These are phyloP conservation scores for Geranomyces michiganensis DNA, from an alignment of 192 early-diverging fungal genomes.

Conservation along the genomic window DNA sequence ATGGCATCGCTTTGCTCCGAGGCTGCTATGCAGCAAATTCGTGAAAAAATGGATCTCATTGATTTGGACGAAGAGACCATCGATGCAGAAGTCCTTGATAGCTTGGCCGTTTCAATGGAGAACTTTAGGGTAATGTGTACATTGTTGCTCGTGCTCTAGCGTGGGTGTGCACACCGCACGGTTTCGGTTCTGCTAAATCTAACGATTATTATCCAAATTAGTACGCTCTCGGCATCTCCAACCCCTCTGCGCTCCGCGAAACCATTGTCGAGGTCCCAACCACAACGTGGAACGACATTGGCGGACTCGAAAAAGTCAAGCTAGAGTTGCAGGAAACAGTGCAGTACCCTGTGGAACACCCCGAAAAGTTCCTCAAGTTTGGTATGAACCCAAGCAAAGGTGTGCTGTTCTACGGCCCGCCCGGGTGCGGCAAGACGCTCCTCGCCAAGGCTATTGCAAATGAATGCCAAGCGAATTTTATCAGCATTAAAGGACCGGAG, in stretches of 20 bases:
- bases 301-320: slow-evolving; percentile 97
- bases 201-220: slow-evolving; percentile 4
- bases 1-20: slow-evolving; percentile 98
- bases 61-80: slow-evolving; percentile 98
- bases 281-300: slow-evolving; percentile 94
- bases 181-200: neutral
- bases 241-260: slow-evolving; percentile 98
- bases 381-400: slow-evolving; percentile 96
- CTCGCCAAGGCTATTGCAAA: slow-evolving; percentile 99
- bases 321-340: slow-evolving; percentile 98
- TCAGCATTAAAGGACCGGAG: slow-evolving; percentile 98
- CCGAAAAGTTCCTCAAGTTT: slow-evolving; percentile 99
- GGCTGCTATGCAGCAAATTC: slow-evolving; percentile 99
- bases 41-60: slow-evolving; percentile 99
- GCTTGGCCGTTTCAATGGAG: slow-evolving; percentile 94
- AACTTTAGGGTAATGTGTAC: slow-evolving; percentile 77
- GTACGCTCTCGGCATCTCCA: slow-evolving; percentile 90
- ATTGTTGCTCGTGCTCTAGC: too few species aligned
- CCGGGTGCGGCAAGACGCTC: slow-evolving; percentile 97
- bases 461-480: slow-evolving; percentile 99
- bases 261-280: slow-evolving; percentile 97
- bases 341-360: slow-evolving; percentile 98
- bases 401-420: slow-evolving; percentile 98
- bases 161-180: too few species aligned
- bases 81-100: slow-evolving; percentile 94